These are phyloP conservation scores for Botrytis aclada DNA, from an alignment of 2,329 filamentous ascomycete species.

Conservation along the genomic window DNA sequence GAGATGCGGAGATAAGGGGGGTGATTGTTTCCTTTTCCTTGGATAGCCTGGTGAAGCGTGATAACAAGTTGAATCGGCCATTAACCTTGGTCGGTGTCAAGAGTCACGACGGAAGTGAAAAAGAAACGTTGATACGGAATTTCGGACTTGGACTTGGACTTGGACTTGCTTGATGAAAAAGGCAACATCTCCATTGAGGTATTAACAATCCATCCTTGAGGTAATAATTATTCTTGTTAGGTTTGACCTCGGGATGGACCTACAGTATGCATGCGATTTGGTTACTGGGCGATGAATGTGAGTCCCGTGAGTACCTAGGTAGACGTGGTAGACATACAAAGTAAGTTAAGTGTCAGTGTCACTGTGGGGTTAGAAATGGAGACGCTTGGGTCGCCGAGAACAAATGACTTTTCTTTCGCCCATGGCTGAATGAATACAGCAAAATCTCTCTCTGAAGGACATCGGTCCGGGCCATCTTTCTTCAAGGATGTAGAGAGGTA, in stretches of 20 bases:
- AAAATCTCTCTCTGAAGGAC: too few relatives aligned
- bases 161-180: not conserved
- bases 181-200: too few relatives aligned
- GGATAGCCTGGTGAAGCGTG: not conserved
- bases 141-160: too few relatives aligned
- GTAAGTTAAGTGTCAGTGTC: not conserved
- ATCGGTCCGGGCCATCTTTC: too few relatives aligned
- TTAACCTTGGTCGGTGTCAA: too few relatives aligned
- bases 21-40: not conserved
- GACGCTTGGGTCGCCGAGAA: not conserved
- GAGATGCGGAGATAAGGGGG: not conserved
- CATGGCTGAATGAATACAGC: too few relatives aligned
- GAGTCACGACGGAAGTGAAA: not conserved
- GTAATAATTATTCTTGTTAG: not conserved
- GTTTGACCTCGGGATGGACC: not conserved
- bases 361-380: not conserved
- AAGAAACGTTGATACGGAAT: too few relatives aligned
- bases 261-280: not conserved
- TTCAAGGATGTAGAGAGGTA: too few relatives aligned
- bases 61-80: not conserved
- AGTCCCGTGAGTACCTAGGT: too few relatives aligned
- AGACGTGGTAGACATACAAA: too few relatives aligned
- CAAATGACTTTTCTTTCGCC: not conserved
- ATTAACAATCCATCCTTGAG: too few relatives aligned
- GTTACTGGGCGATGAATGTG: not conserved